Conservation (phyloP, 1,284 basidiomycete genomes). For the Mycena sp. region DNA sequence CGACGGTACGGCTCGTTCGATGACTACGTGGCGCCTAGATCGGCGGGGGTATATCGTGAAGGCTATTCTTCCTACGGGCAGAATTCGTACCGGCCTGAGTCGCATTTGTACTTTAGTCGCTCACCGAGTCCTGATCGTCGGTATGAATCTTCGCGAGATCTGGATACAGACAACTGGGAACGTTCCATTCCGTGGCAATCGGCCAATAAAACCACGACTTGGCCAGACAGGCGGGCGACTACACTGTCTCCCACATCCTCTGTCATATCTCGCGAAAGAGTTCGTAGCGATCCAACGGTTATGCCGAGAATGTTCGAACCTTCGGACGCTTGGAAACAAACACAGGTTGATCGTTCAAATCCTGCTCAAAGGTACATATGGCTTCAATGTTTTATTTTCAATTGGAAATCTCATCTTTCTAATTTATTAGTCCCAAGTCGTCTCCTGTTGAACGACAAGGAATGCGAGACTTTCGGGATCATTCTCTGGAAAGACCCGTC, state of each 20-base stretch:
- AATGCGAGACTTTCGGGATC: conserved; percentile 42
- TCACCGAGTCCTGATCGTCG: conserved; percentile 61
- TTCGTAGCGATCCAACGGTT: conserved; percentile 42
- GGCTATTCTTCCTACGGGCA: conserved; percentile 53
- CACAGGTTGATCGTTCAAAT: conserved; percentile 48
- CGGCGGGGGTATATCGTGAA: conserved; percentile 50
- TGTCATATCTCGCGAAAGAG: conserved; percentile 36
- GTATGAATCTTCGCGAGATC: conserved; percentile 47
- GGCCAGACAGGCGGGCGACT: conserved; percentile 44
- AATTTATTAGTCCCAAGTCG: conserved; percentile 14
- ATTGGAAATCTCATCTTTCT: conserved; percentile 19
- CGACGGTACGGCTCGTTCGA: conserved; percentile 57
- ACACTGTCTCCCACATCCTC: conserved; percentile 43
- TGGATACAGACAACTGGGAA: conserved; percentile 47
- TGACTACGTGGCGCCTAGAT: conserved; percentile 56
- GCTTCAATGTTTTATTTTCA: conserved; percentile 3
- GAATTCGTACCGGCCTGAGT: conserved; percentile 42
- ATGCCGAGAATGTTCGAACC: conserved; percentile 74
- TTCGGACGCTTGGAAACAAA: conserved; percentile 74
- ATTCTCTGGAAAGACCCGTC: conserved; percentile 45
- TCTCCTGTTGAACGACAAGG: conserved; percentile 33
- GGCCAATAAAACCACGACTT: conserved; percentile 35
- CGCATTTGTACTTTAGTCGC: conserved; percentile 50
- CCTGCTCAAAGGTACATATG: conserved; percentile 44
- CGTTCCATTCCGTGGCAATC: conserved; percentile 48